phyloP scores from a whole-genome alignment of 2,329 filamentous ascomycete species.

The Venturia carpophila region DNA sequence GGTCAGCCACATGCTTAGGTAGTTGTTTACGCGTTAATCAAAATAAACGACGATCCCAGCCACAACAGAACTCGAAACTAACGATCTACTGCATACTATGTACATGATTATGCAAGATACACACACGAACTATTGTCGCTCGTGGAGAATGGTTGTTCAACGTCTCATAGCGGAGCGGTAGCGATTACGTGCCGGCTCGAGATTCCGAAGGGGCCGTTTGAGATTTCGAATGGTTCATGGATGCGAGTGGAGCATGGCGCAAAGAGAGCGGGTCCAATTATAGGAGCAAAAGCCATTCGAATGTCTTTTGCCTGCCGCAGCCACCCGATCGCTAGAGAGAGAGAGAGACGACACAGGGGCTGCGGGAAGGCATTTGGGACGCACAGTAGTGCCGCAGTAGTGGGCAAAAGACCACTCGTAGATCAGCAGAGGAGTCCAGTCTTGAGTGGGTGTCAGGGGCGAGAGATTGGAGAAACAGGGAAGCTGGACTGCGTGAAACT shows the following conservation, averaged over 20 bases:
- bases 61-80: background rate
- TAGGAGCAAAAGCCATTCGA: background rate
- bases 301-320: slow-evolving; percentile 4
- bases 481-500: background rate
- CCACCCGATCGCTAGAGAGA: background rate
- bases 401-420: background rate
- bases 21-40: slow-evolving; percentile 1
- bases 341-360: background rate
- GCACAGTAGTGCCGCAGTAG: background rate
- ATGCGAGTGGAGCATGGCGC: slow-evolving; percentile 4
- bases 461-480: slow-evolving; percentile 4
- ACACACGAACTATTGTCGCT: background rate
- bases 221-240: slow-evolving; percentile 10
- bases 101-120: background rate
- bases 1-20: slow-evolving; percentile 4
- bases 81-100: background rate
- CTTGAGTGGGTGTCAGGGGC: background rate
- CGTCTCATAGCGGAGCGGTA: background rate
- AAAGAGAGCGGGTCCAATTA: background rate
- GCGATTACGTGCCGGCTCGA: slow-evolving; percentile 7
- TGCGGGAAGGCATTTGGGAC: background rate
- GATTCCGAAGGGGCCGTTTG: background rate
- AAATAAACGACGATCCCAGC: background rate
- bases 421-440: background rate
- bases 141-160: background rate